These are phyloP conservation scores for Neonectria sp. DNA, from an alignment of 2,329 filamentous ascomycete species.

Conservation along the genomic window DNA sequence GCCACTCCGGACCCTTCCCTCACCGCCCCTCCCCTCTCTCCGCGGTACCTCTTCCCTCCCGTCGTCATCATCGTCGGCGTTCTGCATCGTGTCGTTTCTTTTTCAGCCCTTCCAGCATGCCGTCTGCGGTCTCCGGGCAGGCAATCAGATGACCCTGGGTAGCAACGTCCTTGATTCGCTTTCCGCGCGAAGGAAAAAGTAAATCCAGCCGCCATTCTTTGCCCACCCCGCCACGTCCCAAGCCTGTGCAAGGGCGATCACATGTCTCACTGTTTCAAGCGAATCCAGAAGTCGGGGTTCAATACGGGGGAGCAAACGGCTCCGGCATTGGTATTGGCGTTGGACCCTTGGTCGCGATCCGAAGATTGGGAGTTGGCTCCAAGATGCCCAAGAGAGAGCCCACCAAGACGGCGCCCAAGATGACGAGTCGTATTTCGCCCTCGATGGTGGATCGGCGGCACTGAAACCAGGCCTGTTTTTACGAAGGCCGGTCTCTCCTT, in stretches of 20 bases:
- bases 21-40: conserved; percentile 30
- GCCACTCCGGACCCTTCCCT: conserved; percentile 24
- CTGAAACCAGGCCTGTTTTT: conserved; percentile 26
- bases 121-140: conserved; percentile 18
- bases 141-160: neutral
- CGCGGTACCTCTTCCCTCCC: conserved; percentile 11
- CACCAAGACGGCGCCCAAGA: conserved; percentile 21
- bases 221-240: neutral
- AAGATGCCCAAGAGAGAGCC: neutral
- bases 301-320: neutral
- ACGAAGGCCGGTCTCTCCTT: conserved; percentile 26
- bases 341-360: neutral
- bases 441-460: conserved; percentile 32
- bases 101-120: conserved; percentile 16
- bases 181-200: neutral
- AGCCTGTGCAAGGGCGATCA: neutral
- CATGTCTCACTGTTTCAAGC: conserved; percentile 7
- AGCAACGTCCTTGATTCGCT: neutral
- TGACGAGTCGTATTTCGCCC: conserved; percentile 35
- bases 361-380: neutral
- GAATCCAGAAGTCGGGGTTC: neutral
- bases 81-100: conserved; percentile 8
- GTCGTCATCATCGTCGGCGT: too few species aligned
- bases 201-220: neutral
- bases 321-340: neutral